Evolutionary conservation across 2,329 filamentous ascomycete species (phyloP).

Genomic region (Scedosporium aurantiacum): DNA sequence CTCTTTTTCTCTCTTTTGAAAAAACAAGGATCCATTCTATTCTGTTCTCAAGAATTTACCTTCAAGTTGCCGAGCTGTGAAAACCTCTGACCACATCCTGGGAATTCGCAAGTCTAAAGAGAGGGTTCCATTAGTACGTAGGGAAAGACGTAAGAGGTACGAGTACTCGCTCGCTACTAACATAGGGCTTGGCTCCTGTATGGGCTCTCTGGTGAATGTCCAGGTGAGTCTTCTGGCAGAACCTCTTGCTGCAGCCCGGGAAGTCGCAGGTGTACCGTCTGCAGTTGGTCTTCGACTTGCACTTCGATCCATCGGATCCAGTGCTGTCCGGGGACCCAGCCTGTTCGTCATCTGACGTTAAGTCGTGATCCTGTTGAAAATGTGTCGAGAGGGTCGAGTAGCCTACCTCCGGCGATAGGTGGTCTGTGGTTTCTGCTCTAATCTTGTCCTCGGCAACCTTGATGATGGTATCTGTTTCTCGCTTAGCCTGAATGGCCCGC

Average conservation of each 20-base stretch:
- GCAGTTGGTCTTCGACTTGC: slow-evolving; percentile 27
- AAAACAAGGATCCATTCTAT: background rate
- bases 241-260: slow-evolving; percentile 66
- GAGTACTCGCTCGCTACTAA: slow-evolving; percentile 33
- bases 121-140: slow-evolving; percentile 10
- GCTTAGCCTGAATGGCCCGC: slow-evolving; percentile 71
- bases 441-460: slow-evolving; percentile 11
- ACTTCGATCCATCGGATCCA: slow-evolving; percentile 30
- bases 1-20: background rate
- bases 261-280: slow-evolving; percentile 52
- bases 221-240: slow-evolving; percentile 85
- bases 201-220: slow-evolving; percentile 83
- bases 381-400: slow-evolving; percentile 1
- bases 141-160: background rate
- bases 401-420: slow-evolving; percentile 1
- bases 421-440: background rate
- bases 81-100: slow-evolving; percentile 67
- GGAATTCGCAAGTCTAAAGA: slow-evolving; percentile 54
- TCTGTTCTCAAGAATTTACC: too few species aligned
- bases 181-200: slow-evolving; percentile 82
- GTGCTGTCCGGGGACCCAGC: slow-evolving; percentile 20
- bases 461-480: slow-evolving; percentile 23
- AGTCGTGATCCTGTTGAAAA: background rate
- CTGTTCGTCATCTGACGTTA: slow-evolving; percentile 1
- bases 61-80: slow-evolving; percentile 87